Base-by-base conservation (phyloP, 768 basidiomycete species). In the Sporobolomyces phaffii region DNA sequence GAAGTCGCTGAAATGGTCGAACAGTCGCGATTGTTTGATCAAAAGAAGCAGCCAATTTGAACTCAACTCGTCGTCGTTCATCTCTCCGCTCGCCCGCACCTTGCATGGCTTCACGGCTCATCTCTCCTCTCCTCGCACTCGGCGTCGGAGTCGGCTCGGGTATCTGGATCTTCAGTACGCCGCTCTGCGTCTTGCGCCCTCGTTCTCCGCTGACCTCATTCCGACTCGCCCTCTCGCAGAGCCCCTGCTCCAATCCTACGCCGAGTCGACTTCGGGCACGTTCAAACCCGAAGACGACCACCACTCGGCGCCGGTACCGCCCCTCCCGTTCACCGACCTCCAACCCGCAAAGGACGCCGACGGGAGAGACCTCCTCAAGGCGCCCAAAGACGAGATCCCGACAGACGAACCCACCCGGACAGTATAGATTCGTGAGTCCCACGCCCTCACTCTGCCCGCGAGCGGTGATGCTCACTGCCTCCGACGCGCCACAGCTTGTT, bases 231-330 rank as follows among this genome's bases (percentile, higher is more conserved):
- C 11, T 40, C 43, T 10, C 22, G 6, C 62, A 72, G 70, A 72
- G 14, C 70, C 70, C 2, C 49, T 72, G 7, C 62, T 72, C 10
- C 41, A 65, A n/a, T 60, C 62, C 33, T 71, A 67, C 62, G 52
- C 40, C 2, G 65, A 33, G 58, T 72, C 70, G 15, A 72, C 70
- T 0, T 0, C 22, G 3, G 70, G 70, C 3, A 64, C 62, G 17
- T 72, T 72, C 60, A 56, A 44, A 15, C 70, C 70, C 20, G 59
- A 64, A 49, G 66, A 67, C 62, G 70, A 72, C 49, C 60, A 68
- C 44, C 70, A 72, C 51, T 38, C 70, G 2, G 69, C 64, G 2
- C 60, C 64, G 26, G 61, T 64, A 2, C 69, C 69, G 0, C 41
- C 62, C 1, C 43, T 70, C 0, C 69, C 69, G 3, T 50, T 38